These are phyloP conservation scores for Termitomyces sp. DNA, from an alignment of 1,284 basidiomycete genomes.

Conservation along the genomic window DNA sequence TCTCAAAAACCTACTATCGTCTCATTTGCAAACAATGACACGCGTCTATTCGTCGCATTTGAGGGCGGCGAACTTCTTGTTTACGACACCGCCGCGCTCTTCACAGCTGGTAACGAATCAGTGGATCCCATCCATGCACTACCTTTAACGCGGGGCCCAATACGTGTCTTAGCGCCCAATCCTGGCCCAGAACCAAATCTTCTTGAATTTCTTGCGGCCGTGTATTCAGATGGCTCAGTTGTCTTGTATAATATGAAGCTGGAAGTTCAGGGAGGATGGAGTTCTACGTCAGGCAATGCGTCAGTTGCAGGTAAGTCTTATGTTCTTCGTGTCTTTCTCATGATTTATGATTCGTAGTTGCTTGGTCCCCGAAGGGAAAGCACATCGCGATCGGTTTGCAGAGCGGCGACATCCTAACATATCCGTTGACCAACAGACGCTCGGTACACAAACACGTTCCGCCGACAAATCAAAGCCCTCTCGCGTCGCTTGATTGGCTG, in stretches of 20 bases:
- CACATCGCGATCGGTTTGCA: constrained; percentile 75
- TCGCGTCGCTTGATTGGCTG: constrained; percentile 65
- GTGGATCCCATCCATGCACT: constrained; percentile 45
- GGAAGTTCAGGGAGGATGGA: constrained; percentile 61
- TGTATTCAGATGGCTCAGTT: constrained; percentile 47
- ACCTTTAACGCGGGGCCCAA: constrained; percentile 36
- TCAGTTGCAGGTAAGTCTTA: constrained; percentile 51
- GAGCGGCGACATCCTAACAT: constrained; percentile 69
- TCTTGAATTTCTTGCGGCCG: constrained; percentile 54
- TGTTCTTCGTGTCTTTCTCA: not conserved
- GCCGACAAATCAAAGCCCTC: constrained; percentile 43
- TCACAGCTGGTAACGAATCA: constrained; percentile 37
- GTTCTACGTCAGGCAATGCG: constrained; percentile 40
- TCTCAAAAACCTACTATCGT: constrained; percentile 46
- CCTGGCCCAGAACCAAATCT: constrained; percentile 50
- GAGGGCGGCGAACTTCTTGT: constrained; percentile 52
- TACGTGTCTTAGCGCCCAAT: constrained; percentile 58
- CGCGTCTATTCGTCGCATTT: constrained; percentile 54
- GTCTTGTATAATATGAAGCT: constrained; percentile 55
- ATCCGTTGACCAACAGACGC: constrained; percentile 52
- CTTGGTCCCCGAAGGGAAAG: constrained; percentile 87
- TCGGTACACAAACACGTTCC: constrained; percentile 60
- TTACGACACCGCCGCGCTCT: constrained; percentile 49
- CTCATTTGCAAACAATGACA: constrained; percentile 51
- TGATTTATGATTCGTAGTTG: constrained; percentile 38